Percentiles rank a stretch among this genome's conserved stretches.
phyloP scores from a whole-genome alignment of 2,329 filamentous ascomycete genomes.

The Xylariaceae sp. region DNA sequence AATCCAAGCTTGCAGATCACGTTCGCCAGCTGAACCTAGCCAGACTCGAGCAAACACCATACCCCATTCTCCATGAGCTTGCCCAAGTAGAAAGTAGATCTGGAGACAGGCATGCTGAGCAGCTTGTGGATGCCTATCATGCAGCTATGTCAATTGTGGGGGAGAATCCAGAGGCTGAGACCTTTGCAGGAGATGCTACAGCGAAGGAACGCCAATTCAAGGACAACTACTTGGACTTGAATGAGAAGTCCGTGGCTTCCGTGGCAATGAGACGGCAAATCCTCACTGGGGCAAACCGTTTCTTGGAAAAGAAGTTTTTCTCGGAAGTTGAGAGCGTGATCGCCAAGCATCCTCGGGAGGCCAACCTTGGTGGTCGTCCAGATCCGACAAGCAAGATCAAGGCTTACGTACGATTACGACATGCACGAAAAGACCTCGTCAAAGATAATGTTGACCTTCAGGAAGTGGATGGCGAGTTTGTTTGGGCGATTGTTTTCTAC shows the following conservation, averaged over 20 bases:
- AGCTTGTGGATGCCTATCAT: slow-evolving; percentile 77
- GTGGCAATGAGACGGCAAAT: slow-evolving; percentile 73
- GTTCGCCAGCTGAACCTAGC: slow-evolving; percentile 74
- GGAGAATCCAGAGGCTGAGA: slow-evolving; percentile 61
- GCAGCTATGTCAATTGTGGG: slow-evolving; percentile 75
- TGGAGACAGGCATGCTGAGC: slow-evolving; percentile 65
- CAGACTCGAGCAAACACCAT: slow-evolving; percentile 61
- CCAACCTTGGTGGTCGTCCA: slow-evolving; percentile 83
- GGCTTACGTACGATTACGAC: slow-evolving; percentile 81
- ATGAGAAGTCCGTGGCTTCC: slow-evolving; percentile 58
- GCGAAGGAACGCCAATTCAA: slow-evolving; percentile 74
- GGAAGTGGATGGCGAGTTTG: slow-evolving; percentile 74
- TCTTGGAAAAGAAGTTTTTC: slow-evolving; percentile 78
- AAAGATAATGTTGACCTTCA: slow-evolving; percentile 78
- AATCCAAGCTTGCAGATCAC: slow-evolving; percentile 73
- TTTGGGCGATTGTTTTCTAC: slow-evolving; percentile 94
- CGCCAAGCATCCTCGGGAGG: slow-evolving; percentile 79
- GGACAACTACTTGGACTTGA: slow-evolving; percentile 71
- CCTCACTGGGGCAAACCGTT: slow-evolving; percentile 71
- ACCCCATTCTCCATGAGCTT: slow-evolving; percentile 73
- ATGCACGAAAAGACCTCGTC: slow-evolving; percentile 76
- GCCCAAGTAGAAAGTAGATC: slow-evolving; percentile 67
- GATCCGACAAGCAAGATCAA: slow-evolving; percentile 87
- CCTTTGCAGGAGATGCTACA: slow-evolving; percentile 56
- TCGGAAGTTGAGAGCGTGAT: slow-evolving; percentile 73